phyloP scores from a whole-genome alignment of 1,284 basidiomycete genomes.

The Naganishia cerealis region DNA sequence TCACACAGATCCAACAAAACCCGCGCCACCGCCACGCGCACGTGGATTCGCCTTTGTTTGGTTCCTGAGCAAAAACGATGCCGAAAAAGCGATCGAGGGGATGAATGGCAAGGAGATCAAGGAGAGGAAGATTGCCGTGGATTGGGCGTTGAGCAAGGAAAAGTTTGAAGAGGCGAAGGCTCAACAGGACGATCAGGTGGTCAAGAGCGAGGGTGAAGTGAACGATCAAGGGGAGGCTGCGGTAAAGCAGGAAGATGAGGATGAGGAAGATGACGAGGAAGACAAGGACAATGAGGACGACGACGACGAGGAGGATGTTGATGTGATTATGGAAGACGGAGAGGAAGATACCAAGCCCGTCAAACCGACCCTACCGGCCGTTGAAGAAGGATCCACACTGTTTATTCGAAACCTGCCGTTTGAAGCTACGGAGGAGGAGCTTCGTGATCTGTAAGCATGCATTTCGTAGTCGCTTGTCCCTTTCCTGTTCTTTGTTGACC shows the following conservation, averaged over 20 bases:
- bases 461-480: too few species aligned
- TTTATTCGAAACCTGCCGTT: slow-evolving; percentile 95
- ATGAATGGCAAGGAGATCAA: slow-evolving; percentile 76
- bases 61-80: slow-evolving; percentile 84
- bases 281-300: slow-evolving; percentile 52
- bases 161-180: slow-evolving; percentile 75
- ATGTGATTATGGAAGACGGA: slow-evolving; percentile 48
- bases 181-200: slow-evolving; percentile 45
- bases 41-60: slow-evolving; percentile 95
- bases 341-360: slow-evolving; percentile 61
- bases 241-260: slow-evolving; percentile 45
- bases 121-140: slow-evolving; percentile 81
- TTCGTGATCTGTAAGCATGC: slow-evolving; percentile 68
- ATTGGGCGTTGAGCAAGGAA: slow-evolving; percentile 94
- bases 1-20: slow-evolving; percentile 46
- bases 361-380: slow-evolving; percentile 72
- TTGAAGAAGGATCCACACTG: slow-evolving; percentile 83
- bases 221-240: slow-evolving; percentile 40
- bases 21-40: slow-evolving; percentile 56
- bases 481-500: neutral
- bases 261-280: slow-evolving; percentile 58
- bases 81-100: slow-evolving; percentile 76
- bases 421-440: slow-evolving; percentile 84
- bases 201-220: slow-evolving; percentile 39
- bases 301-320: slow-evolving; percentile 50